phyloP scores from a whole-genome alignment of 192 early-diverging fungal genomes.

The Phlyctochytrium bullatum region DNA sequence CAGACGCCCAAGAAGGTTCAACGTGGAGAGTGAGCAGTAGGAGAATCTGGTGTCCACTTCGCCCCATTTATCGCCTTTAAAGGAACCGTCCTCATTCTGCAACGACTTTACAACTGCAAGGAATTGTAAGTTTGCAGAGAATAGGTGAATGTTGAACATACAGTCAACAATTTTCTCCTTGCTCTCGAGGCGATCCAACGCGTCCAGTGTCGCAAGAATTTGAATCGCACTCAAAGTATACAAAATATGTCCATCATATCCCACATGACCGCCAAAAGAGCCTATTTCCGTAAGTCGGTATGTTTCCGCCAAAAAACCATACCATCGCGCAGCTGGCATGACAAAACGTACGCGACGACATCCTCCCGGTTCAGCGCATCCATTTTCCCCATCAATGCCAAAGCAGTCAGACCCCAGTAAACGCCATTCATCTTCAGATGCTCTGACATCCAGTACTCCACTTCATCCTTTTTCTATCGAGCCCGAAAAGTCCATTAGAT shows the following conservation, averaged over 20 bases:
- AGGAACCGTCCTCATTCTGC: slow-evolving; percentile 71
- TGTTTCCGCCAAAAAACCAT: slow-evolving; percentile 6
- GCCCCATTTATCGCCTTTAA: slow-evolving; percentile 88
- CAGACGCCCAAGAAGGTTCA: slow-evolving; percentile 73
- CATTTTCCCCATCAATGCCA: slow-evolving; percentile 65
- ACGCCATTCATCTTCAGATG: slow-evolving; percentile 86
- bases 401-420: slow-evolving; percentile 89
- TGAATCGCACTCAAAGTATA: slow-evolving; percentile 92
- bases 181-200: slow-evolving; percentile 71
- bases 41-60: slow-evolving; percentile 94
- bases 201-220: slow-evolving; percentile 77
- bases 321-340: slow-evolving; percentile 80
- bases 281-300: slow-evolving; percentile 40
- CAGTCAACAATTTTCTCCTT: slow-evolving; percentile 64
- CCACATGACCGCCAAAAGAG: slow-evolving; percentile 84
- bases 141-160: neutral
- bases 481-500: neutral
- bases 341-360: slow-evolving; percentile 75
- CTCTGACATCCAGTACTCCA: slow-evolving; percentile 94
- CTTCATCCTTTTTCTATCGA: slow-evolving; percentile 69
- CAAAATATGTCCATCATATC: slow-evolving; percentile 87
- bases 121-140: neutral
- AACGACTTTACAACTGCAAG: slow-evolving; percentile 58
- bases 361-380: slow-evolving; percentile 68
- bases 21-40: slow-evolving; percentile 76